These are phyloP conservation scores for Ophiosphaerella narmari DNA, from an alignment of 2,329 filamentous ascomycete genomes.

Conservation along the genomic window DNA sequence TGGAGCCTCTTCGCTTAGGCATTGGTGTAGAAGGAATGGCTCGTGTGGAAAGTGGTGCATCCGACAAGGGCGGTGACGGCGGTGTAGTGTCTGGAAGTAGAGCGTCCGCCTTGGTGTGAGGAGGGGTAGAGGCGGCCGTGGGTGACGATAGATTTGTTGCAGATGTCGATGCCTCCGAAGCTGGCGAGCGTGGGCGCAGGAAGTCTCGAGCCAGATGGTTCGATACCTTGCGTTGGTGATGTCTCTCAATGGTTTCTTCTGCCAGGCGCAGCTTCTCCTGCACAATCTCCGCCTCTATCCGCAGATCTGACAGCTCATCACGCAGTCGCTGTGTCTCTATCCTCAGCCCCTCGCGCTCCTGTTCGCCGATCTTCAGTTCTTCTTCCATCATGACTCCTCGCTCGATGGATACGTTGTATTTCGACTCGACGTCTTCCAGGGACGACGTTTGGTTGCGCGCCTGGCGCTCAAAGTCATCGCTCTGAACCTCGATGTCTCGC, in stretches of 20 bases:
- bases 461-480: slow-evolving; percentile 97
- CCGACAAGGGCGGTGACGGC: slow-evolving; percentile 91
- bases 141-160: slow-evolving; percentile 86
- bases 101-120: slow-evolving; percentile 67
- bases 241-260: slow-evolving; percentile 56
- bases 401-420: slow-evolving; percentile 94
- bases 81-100: slow-evolving; percentile 75
- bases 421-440: slow-evolving; percentile 94
- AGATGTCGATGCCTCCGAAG: slow-evolving; percentile 76
- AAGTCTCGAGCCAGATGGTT: slow-evolving; percentile 55
- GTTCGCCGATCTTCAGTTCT: slow-evolving; percentile 87
- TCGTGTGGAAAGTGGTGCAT: slow-evolving; percentile 67
- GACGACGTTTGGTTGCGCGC: slow-evolving; percentile 94
- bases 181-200: slow-evolving; percentile 66
- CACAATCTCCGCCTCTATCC: slow-evolving; percentile 92
- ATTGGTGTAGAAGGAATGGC: slow-evolving; percentile 47
- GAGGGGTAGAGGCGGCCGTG: slow-evolving; percentile 85
- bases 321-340: slow-evolving; percentile 90
- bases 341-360: slow-evolving; percentile 84
- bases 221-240: slow-evolving; percentile 57
- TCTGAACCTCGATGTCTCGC: slow-evolving; percentile 94
- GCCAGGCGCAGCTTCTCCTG: slow-evolving; percentile 88
- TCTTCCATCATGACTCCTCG: slow-evolving; percentile 91
- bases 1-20: slow-evolving; percentile 49
- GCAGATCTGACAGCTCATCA: slow-evolving; percentile 89